Evolutionary conservation across 78 protist species (phyloP), one percentile per base, ranked within the genome.

Genomic region (Mantamonas sphyraenae): DNA sequence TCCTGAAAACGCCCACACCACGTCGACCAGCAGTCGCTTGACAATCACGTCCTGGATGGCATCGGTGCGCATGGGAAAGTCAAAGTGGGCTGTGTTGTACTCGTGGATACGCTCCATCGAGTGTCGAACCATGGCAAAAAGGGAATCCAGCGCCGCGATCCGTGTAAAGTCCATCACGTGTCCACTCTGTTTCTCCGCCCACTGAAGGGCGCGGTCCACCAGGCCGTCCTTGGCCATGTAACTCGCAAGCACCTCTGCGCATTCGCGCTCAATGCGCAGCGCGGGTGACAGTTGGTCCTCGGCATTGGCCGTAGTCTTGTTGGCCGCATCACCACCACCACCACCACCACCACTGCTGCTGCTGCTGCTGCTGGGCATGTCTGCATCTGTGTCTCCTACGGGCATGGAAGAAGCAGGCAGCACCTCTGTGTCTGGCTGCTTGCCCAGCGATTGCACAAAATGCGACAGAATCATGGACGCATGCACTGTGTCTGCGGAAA

Each of bases 1-100:
- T 30, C 97, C 97, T 1, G 89, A 89, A 9, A 96, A 73, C 31
- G 83, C 88, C 99, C 99, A 96, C 74, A 90, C 69, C 22, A 92
- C 34, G 0, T 96, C 38, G 62, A 79, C 65, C 22, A 92, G 35
- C 31, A 83, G 63, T 20, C 81, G 77, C 64, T 60, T 65, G 51
- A 53, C 28, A 28, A 80, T 33, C 73, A 68, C 87, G 67, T 22
- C 38, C 33, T 33, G 68, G 24, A 72, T 22, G 28, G 33, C 68
- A 56, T 71, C 75, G 28, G 22, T 17, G 7, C 43, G 33, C 86
- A 94, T 43, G 47, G 88, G 94, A 76, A 84, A 82, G 66, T 86
- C 95, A 10, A 79, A 64, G 72, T 85, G 87, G 37, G 58, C 19
- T 16, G 35, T 73, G 72, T 89, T 90, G 86, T 90, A 86, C 50